phyloP scores from a whole-genome alignment of 441 rosid species.

The Pelargonium fulgidum region DNA sequence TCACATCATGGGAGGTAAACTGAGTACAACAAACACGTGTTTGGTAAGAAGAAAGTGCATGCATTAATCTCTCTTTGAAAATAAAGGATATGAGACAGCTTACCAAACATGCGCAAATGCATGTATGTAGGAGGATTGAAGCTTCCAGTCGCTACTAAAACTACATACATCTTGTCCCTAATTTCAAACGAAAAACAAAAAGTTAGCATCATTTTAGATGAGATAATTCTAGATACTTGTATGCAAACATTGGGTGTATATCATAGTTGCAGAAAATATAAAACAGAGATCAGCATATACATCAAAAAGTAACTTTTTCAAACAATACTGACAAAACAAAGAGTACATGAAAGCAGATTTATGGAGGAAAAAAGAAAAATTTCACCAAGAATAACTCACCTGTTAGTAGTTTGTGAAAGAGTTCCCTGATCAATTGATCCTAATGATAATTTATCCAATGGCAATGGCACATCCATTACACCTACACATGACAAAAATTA shows the following conservation, averaged over 20 bases:
- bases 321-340: background rate
- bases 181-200: background rate
- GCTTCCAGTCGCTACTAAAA: constrained; percentile 78
- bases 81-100: constrained; percentile 4
- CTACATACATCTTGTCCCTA: constrained; percentile 40
- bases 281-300: background rate
- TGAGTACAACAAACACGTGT: no score
- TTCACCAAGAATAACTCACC: constrained; percentile 22
- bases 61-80: background rate
- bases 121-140: constrained; percentile 96
- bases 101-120: constrained; percentile 77
- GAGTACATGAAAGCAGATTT: background rate
- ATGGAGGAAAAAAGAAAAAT: background rate
- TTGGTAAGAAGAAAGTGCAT: no score
- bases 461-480: constrained; percentile 44
- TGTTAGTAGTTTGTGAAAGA: constrained; percentile 8
- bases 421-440: constrained; percentile 14
- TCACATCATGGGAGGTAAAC: no score
- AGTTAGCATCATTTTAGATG: background rate
- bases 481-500: background rate
- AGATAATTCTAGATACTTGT: background rate
- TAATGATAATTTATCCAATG: constrained; percentile 38
- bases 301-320: background rate
- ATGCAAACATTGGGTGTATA: background rate
- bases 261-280: background rate